These are phyloP conservation scores for Solanum tarapatanum DNA, from an alignment of 257 asterid species.

Conservation along the genomic window DNA sequence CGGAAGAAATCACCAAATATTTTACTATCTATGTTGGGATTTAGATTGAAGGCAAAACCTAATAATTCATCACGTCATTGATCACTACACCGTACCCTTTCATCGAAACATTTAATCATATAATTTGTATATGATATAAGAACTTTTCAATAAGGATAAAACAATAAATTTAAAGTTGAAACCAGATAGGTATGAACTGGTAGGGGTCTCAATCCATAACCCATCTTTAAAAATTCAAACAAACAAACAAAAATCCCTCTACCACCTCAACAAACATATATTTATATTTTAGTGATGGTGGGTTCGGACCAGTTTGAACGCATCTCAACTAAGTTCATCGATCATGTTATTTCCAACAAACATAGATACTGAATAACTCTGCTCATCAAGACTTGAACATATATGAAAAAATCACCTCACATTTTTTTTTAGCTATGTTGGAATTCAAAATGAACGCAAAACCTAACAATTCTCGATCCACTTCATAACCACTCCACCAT, in stretches of 20 bases:
- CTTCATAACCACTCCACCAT: not conserved
- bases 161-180: not conserved
- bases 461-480: not conserved
- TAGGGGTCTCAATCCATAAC: not conserved
- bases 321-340: too few species aligned
- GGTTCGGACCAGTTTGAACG: too few species aligned
- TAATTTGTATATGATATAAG: not conserved
- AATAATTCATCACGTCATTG: not conserved
- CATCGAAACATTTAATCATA: not conserved
- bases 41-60: not conserved
- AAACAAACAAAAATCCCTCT: not conserved
- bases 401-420: not conserved
- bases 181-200: not conserved
- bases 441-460: not conserved
- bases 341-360: too few species aligned
- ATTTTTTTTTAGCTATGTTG: not conserved
- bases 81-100: not conserved
- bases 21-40: not conserved
- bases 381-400: rapidly evolving
- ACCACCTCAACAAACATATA: not conserved
- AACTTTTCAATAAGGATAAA: not conserved
- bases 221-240: not conserved
- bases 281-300: not conserved
- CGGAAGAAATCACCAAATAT: not conserved
- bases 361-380: too few species aligned